A percentile compares a stretch with the other conserved stretches of the same genome.
phyloP scores from a whole-genome alignment of 2,329 filamentous ascomycete genomes.

The Fusarium sambucinum region DNA sequence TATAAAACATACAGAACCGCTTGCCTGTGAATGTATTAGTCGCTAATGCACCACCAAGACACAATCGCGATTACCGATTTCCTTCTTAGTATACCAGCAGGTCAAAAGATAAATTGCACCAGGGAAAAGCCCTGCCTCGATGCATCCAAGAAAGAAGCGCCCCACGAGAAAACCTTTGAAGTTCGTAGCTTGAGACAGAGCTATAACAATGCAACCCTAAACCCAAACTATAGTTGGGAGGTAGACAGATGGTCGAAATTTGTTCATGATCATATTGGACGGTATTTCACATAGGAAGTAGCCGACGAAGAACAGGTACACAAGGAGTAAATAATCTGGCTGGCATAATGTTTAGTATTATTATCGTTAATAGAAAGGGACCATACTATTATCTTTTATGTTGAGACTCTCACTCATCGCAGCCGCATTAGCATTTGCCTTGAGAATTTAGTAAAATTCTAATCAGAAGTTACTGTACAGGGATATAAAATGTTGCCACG shows the following conservation, averaged over 20 bases:
- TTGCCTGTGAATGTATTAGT: constrained; percentile 19
- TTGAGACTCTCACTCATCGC: constrained; percentile 2
- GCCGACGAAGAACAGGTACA: constrained; percentile 60
- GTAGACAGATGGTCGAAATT: constrained; percentile 63
- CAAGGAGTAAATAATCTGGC: background rate
- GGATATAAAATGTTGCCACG: constrained; percentile 47
- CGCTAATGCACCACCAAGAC: rapidly evolving
- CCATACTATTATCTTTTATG: constrained; percentile 1
- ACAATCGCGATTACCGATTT: constrained; percentile 15
- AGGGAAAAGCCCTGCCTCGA: constrained; percentile 65
- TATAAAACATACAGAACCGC: constrained; percentile 36
- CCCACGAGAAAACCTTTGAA: constrained; percentile 61
- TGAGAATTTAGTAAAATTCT: background rate
- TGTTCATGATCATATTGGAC: constrained; percentile 64
- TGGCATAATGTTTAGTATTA: rapidly evolving
- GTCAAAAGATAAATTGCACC: constrained; percentile 65
- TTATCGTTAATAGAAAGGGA: no score
- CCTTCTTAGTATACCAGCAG: constrained; percentile 64
- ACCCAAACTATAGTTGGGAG: constrained; percentile 62
- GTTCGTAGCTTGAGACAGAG: constrained; percentile 62
- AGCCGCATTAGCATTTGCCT: constrained; percentile 6
- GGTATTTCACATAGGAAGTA: constrained; percentile 67
- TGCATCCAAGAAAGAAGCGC: constrained; percentile 61
- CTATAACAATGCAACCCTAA: constrained; percentile 56
- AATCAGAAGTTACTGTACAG: rapidly evolving